Percentiles rank a stretch among this genome's conserved stretches.
Evolutionary conservation across 495 filamentous ascomycete genomes (phyloP).

Genomic region (Lasiosphaeria hispida): DNA sequence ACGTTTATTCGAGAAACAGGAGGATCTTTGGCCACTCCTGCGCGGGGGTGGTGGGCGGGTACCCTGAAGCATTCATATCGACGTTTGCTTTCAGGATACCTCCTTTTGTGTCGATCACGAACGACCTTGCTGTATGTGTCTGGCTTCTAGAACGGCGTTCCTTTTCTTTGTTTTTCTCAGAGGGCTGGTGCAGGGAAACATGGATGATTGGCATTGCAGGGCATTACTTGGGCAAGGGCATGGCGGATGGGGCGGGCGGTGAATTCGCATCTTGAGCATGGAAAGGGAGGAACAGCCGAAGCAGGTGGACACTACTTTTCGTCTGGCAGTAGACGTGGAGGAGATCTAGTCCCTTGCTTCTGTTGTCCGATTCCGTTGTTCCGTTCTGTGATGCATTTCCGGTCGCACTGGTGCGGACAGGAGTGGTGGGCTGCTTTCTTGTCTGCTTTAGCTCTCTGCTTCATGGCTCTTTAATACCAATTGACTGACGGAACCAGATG

Average conservation of each 20-base stretch:
- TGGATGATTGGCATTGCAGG: conserved; percentile 11
- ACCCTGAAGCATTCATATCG: conserved; percentile 21
- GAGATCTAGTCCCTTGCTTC: neutral
- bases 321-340: neutral
- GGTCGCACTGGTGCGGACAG: too few species aligned
- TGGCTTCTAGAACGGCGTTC: conserved; percentile 16
- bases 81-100: conserved; percentile 29
- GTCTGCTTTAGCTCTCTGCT: too few species aligned
- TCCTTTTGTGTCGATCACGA: conserved; percentile 12
- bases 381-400: too few species aligned
- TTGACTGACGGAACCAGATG: too few species aligned
- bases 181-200: neutral
- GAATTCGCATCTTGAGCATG: neutral
- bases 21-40: neutral
- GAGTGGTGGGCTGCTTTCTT: too few species aligned
- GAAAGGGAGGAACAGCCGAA: neutral
- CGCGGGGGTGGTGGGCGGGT: neutral
- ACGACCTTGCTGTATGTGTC: conserved; percentile 13
- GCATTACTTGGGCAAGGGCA: conserved; percentile 3
- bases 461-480: too few species aligned
- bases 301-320: neutral
- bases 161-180: neutral
- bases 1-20: neutral
- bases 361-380: neutral
- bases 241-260: neutral